Conservation (phyloP, 139 green algal genomes). For the Gonium pectorale region DNA sequence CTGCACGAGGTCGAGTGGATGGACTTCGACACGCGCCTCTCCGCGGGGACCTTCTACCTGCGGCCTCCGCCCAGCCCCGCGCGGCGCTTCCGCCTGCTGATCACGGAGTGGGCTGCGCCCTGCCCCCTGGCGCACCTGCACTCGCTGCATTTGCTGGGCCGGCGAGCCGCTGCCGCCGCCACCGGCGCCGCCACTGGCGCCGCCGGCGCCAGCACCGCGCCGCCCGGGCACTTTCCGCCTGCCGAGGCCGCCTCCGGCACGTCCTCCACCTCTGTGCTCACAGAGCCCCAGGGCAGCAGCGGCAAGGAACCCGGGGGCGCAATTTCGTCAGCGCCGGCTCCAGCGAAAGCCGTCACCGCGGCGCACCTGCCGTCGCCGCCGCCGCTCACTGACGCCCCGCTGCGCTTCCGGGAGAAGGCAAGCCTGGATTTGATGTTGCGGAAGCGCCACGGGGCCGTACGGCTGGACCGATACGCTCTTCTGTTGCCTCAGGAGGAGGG, state of each 20-base stretch:
- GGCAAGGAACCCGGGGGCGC: too few relatives aligned
- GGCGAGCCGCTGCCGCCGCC: neutral
- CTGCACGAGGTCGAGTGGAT: neutral
- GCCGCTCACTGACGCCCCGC: neutral
- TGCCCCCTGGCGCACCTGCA: constrained; percentile 8
- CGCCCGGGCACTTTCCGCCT: too few relatives aligned
- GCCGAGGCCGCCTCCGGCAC: too few relatives aligned
- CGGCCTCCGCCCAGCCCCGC: neutral
- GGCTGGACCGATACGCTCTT: neutral
- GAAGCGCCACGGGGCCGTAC: neutral
- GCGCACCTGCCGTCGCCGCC: neutral
- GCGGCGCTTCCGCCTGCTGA: constrained; percentile 10
- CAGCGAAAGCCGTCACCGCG: too few relatives aligned
- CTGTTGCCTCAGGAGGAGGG: neutral
- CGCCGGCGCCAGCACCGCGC: neutral
- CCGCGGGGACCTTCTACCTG: neutral
- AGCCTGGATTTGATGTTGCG: constrained; percentile 4
- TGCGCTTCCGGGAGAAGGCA: constrained; percentile 4
- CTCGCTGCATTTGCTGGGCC: neutral
- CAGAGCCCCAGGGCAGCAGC: too few relatives aligned
- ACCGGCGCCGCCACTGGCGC: neutral
- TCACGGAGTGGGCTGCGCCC: constrained; percentile 19
- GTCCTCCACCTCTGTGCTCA: too few relatives aligned
- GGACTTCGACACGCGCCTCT: neutral
- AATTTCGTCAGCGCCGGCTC: too few relatives aligned